Conservation (phyloP, 192 early-diverging fungal species). For the Backusella tuberculispora region DNA sequence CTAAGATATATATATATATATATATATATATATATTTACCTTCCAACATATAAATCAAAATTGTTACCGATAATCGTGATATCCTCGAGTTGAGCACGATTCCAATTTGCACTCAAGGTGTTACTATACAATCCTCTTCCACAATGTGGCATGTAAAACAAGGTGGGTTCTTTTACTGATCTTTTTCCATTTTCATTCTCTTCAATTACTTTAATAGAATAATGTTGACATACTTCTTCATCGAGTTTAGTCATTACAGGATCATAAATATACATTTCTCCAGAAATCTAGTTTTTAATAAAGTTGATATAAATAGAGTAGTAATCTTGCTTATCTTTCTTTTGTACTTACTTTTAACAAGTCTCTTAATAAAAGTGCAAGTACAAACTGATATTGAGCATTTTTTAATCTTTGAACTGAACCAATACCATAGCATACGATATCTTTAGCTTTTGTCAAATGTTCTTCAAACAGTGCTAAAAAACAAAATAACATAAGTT, state of each 20-base stretch:
- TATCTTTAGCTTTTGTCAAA: slow-evolving; percentile 25
- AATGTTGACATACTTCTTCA: slow-evolving; percentile 30
- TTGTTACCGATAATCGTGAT: slow-evolving; percentile 37
- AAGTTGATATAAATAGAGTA: background rate
- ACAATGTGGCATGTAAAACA: slow-evolving; percentile 51
- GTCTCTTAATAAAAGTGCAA: slow-evolving; percentile 30
- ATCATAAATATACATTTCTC: slow-evolving; percentile 41
- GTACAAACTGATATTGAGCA: slow-evolving; percentile 44
- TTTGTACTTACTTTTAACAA: slow-evolving; percentile 32
- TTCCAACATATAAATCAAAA: slow-evolving; percentile 41
- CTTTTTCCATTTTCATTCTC: slow-evolving; percentile 39
- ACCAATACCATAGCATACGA: slow-evolving; percentile 46
- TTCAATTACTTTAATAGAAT: slow-evolving; percentile 31
- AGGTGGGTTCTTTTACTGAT: slow-evolving; percentile 22
- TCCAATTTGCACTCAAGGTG: slow-evolving; percentile 40
- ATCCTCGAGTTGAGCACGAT: slow-evolving; percentile 4
- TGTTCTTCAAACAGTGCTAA: slow-evolving; percentile 26
- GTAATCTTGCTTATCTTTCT: background rate
- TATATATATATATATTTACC: too few species aligned
- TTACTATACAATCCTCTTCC: slow-evolving; percentile 39
- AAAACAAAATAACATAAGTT: too few species aligned
- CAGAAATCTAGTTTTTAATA: slow-evolving; percentile 21
- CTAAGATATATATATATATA: too few species aligned
- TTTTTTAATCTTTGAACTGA: slow-evolving; percentile 41
- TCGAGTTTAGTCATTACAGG: slow-evolving; percentile 43